Evolutionary conservation across 1,284 basidiomycete genomes (phyloP), one percentile per base, ranked within the genome.

Genomic region (Cronartium ribicola): DNA sequence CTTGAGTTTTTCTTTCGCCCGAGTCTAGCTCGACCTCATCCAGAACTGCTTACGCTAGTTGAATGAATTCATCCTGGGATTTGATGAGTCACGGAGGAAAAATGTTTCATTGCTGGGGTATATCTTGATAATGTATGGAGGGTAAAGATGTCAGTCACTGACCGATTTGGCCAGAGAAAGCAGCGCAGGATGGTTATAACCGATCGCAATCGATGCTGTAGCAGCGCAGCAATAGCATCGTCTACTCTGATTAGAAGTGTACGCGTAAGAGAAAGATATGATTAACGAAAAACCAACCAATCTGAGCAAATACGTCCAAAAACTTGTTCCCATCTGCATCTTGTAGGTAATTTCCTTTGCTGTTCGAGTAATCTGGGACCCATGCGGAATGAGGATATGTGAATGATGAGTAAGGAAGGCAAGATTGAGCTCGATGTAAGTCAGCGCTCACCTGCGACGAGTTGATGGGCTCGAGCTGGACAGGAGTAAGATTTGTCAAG

Each of bases 231-330:
- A 44, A 59, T 11, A 57, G 46, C 41, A 43, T 36, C 37, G 48
- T 61, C 44, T 40, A 2, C n/a, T 40, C 67, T 40, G 5, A 40
- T 36, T 8, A 39, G 22, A 22, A 48, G 48, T 22, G 36, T n/a
- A n/a, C n/a, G n/a, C n/a, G n/a, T n/a, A n/a, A n/a, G n/a, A n/a
- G n/a, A n/a, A 29, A 59, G 75, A 82, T 81, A 29, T 57, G 55
- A 29, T 39, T 36, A n/a, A 14, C 41, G n/a, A 13, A 43, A 41
- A 13, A 76, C 74, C 64, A 75, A 51, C 79, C 81, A 44, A 83
- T 83, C 78, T 86, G 85, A 2, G 83, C 84, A 78, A 85, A 86
- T 51, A 85, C 83, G 75, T 86, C 85, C 66, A 86, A 82, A 11
- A 84, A 77, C 44, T 79, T 79, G 79, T 86, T 86, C 29, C 84